Percentiles rank a stretch among this genome's conserved stretches.
Conservation (phyloP, 345 rosid species). For the Draba incana region DNA sequence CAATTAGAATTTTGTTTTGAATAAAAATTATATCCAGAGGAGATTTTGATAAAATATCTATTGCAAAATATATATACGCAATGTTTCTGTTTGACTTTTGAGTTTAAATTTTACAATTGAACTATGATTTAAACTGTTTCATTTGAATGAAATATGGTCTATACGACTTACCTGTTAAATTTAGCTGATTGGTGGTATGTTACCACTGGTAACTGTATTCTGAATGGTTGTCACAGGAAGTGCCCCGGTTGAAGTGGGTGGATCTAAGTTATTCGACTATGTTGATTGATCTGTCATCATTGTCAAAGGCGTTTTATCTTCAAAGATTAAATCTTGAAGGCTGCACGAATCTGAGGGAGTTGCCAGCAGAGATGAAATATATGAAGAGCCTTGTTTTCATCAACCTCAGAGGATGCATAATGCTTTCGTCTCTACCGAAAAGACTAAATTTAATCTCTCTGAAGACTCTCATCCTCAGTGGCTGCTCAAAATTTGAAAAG, state of each 20-base stretch:
- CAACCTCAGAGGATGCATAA: slow-evolving; percentile 27
- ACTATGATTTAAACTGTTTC: no score
- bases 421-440: slow-evolving; percentile 5
- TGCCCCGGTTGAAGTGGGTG: slow-evolving; percentile 23
- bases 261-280: slow-evolving; percentile 21
- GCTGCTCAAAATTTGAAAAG: slow-evolving; percentile 20
- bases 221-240: slow-evolving; percentile 13
- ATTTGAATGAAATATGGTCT: not conserved
- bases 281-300: slow-evolving; percentile 24
- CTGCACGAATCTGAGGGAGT: slow-evolving; percentile 24
- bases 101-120: no score
- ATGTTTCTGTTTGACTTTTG: no score
- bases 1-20: not conserved
- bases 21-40: no score
- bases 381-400: slow-evolving; percentile 23
- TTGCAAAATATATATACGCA: no score
- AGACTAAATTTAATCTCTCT: not conserved
- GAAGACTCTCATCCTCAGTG: slow-evolving; percentile 28
- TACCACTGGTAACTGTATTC: not conserved
- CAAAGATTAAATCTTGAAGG: slow-evolving; percentile 22
- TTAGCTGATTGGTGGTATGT: no score
- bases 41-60: no score
- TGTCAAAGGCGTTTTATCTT: slow-evolving; percentile 23
- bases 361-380: slow-evolving; percentile 3
- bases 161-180: not conserved